A percentile compares a stretch with the other conserved stretches of the same genome.
Evolutionary conservation across 257 asterid species (phyloP).

Genomic region (Penstemon newberryi): DNA sequence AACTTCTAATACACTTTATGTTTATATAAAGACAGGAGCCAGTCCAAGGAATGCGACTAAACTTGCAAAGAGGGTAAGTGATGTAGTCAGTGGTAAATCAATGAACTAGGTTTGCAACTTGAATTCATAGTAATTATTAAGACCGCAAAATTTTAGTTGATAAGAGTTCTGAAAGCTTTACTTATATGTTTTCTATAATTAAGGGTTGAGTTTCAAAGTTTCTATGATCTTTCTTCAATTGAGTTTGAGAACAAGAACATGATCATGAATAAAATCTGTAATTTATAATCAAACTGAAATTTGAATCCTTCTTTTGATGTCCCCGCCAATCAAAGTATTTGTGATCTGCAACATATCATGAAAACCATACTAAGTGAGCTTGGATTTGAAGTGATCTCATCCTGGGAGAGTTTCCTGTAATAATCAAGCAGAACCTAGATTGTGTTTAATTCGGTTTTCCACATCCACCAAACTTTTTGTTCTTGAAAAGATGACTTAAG

Average conservation of each 20-base stretch:
- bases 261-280: background rate
- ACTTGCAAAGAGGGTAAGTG: constrained; percentile 94
- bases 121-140: background rate
- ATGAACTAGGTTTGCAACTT: constrained; percentile 8
- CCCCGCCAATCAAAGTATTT: background rate
- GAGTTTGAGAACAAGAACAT: background rate
- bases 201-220: background rate
- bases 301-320: constrained; percentile 4
- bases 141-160: background rate
- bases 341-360: background rate
- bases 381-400: background rate
- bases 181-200: background rate
- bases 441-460: background rate
- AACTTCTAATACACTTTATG: constrained; percentile 43
- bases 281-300: background rate
- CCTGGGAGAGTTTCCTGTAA: background rate
- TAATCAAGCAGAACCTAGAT: background rate
- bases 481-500: background rate
- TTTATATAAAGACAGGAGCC: constrained; percentile 77
- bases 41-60: constrained; percentile 64
- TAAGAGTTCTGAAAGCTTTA: background rate
- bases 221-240: background rate
- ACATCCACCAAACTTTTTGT: background rate
- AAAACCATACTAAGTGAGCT: background rate
- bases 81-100: constrained; percentile 10